These are phyloP conservation scores for Phaseolus lunatus DNA, from an alignment of 306 rosid species.

Conservation along the genomic window DNA sequence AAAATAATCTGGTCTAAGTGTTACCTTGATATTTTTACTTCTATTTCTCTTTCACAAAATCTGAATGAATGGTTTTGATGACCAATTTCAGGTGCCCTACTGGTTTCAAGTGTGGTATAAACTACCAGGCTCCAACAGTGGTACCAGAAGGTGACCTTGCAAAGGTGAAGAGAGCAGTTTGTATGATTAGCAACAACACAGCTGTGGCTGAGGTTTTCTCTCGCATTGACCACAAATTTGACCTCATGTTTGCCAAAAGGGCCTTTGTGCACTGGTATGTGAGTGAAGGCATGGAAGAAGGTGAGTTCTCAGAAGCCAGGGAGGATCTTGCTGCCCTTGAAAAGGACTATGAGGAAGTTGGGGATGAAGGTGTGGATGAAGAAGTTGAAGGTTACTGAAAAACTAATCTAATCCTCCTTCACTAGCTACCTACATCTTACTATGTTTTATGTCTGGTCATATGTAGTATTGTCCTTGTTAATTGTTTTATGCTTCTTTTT, in stretches of 20 bases:
- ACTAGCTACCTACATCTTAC: not conserved
- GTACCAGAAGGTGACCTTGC: conserved; percentile 92
- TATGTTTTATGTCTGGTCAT: not conserved
- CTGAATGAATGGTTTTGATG: conserved; percentile 8
- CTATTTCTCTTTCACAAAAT: too few species aligned
- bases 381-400: conserved; percentile 57
- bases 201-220: conserved; percentile 74
- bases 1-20: too few species aligned
- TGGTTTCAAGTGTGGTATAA: conserved; percentile 88
- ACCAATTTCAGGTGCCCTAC: conserved; percentile 72
- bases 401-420: not conserved
- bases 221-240: conserved; percentile 75
- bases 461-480: conserved; percentile 10
- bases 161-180: conserved; percentile 68
- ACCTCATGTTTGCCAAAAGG: conserved; percentile 74
- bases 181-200: conserved; percentile 84
- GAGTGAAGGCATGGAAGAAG: conserved; percentile 93
- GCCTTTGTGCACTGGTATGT: conserved; percentile 89
- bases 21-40: too few species aligned
- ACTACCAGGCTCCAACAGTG: conserved; percentile 74
- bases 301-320: conserved; percentile 82
- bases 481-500: not conserved
- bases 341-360: conserved; percentile 81
- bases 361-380: conserved; percentile 63
- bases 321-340: conserved; percentile 88